Evolutionary conservation across 2,329 filamentous ascomycete species (phyloP), one percentile per base, ranked within the genome.

Genomic region (Scedosporium apiospermum): DNA sequence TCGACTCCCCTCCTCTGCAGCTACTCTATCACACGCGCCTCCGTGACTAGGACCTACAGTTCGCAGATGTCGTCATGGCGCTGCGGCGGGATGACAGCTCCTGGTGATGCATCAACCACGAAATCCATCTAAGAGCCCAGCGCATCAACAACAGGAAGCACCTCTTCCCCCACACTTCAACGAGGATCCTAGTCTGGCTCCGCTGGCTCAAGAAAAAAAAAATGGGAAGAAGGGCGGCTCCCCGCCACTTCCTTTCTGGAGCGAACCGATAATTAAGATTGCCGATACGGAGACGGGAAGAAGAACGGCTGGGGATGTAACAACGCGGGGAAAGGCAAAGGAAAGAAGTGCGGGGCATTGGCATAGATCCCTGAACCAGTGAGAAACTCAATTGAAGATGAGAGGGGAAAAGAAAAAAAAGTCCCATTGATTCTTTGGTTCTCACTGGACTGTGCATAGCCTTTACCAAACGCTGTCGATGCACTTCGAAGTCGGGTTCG

Each of bases 61-160:
- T 61, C 60, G 49, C 49, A 27, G 23, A 61, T 44, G 12, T 30
- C 34, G 60, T 61, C 60, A 61, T 61, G 49, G 60, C 46, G 60
- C 46, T 23, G 55, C 49, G 27, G 41, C 21, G 49, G 49, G 6
- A 55, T 9, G 60, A 23, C 51, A 55, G 18, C n/a, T 14, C 21
- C 12, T 14, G n/a, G 51, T 14, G 7, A 55, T 55, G 51, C 51
- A 55, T 18, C 51, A 21, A 18, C n/a, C 18, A 49, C 7, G 7
- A 18, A 18, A 49, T 23, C 44, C 44, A 49, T 49, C 2, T 49
- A 49, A 7, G 44, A 23, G 21, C 16, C 44, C 44, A 49, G 44
- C 44, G 44, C 44, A 49, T 49, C 44, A 49, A 21, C 16, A 12
- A n/a, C 16, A 49, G 44, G 18, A 49, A 21, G n/a, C 44, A 49